Base-by-base conservation (phyloP, 108 stramenopile species). In the Skeletonema grethae region DNA sequence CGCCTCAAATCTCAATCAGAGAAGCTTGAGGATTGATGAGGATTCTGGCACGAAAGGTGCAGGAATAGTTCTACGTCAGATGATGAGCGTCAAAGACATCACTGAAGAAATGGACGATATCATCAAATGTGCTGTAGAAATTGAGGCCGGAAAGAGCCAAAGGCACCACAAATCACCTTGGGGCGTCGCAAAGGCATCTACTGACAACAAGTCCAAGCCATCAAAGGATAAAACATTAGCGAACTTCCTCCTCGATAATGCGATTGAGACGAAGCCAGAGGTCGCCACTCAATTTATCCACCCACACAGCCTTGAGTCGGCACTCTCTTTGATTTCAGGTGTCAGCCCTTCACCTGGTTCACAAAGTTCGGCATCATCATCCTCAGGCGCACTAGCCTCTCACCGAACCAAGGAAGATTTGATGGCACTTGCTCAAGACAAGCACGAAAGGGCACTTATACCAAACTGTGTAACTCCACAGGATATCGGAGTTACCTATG, bases 401-500 rank as follows among this genome's bases (percentile, higher is more conserved):
- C 87, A 89, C 53, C 69, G 92, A 35, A 91, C 70, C 60, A 86
- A 85, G 62, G 95, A 96, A 48, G 95, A 96, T 46, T 79, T 93
- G 11, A 64, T 81, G 68, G 87, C 87, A 24, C 70, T 96, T 41
- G 95, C 95, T 8, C 88, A 91, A 66, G 94, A 97, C 80, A 97
- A 97, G 67, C 94, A 97, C 68, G 96, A 97, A 75, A 77, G 88
- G 13, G 95, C 95, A 1, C 78, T 97, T 0, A 65, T 93, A 7
- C 85, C 90, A 20, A 91, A 96, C 61, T 92, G 95, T 48, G 92
- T 95, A 18, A 80, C 77, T 3, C 93, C 96, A 4, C 87, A 89
- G 72, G 96, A 97, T 58, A 96, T 98, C 73, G 96, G 96, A 12
- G 97, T 98, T 31, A 95, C 95, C 4, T 98, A 97, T 62, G 96